Percentiles rank a stretch among this genome's conserved stretches.
Conservation (phyloP, 2,329 filamentous ascomycete genomes). For the Paecilomyces fulvus region DNA sequence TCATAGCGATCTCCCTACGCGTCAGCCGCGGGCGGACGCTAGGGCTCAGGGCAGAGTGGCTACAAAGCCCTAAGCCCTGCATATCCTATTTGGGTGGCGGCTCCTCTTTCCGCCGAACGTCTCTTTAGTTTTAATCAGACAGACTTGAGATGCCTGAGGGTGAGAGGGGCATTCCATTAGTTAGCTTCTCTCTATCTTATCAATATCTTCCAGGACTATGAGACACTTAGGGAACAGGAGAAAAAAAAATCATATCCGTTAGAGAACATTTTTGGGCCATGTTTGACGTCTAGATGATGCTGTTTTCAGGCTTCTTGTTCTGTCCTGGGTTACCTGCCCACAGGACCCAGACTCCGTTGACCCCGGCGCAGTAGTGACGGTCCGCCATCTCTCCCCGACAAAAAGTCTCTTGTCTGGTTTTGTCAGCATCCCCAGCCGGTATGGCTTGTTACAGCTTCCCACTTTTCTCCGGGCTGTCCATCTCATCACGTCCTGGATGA, state of each 20-base stretch:
- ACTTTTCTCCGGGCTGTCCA: not conserved
- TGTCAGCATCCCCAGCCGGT: slow-evolving; percentile 3
- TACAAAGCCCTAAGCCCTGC: slow-evolving; percentile 9
- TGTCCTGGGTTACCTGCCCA: not conserved
- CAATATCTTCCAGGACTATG: not conserved
- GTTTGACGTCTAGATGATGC: not conserved
- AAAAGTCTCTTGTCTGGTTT: slow-evolving; percentile 3
- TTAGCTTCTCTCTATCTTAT: too few relatives aligned
- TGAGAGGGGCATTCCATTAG: too few relatives aligned
- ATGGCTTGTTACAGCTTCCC: not conserved
- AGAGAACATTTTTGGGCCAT: too few relatives aligned
- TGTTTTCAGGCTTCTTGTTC: not conserved
- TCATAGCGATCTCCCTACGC: not conserved
- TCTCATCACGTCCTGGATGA: not conserved
- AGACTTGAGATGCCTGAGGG: too few relatives aligned
- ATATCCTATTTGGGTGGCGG: slow-evolving; percentile 2
- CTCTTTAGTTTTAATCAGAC: not conserved
- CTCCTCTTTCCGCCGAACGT: not conserved
- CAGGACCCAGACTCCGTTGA: not conserved
- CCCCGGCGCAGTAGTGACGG: not conserved
- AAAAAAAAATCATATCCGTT: not conserved
- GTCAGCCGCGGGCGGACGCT: slow-evolving; percentile 2
- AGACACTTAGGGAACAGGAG: not conserved
- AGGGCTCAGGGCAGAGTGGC: slow-evolving; percentile 18
- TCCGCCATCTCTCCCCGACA: slow-evolving; percentile 2